phyloP scores from a whole-genome alignment of 2,329 filamentous ascomycete genomes.

The Byssothecium circinans region DNA sequence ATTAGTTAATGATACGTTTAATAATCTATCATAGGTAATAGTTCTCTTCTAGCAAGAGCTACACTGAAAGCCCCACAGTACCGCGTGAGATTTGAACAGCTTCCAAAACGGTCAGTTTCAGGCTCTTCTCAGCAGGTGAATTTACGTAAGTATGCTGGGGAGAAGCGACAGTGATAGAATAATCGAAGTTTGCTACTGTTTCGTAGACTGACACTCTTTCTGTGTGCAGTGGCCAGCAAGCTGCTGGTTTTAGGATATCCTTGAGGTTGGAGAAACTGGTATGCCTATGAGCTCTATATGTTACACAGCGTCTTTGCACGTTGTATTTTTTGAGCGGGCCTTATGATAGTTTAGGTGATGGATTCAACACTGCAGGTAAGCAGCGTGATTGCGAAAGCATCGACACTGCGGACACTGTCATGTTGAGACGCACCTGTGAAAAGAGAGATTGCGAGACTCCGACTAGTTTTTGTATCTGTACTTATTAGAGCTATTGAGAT shows the following conservation, averaged over 20 bases:
- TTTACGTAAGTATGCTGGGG: slow-evolving; percentile 16
- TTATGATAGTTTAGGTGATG: slow-evolving; percentile 53
- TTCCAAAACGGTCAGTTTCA: slow-evolving; percentile 9
- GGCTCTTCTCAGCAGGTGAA: slow-evolving; percentile 39
- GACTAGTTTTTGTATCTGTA: too few species aligned
- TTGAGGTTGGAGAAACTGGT: slow-evolving; percentile 42
- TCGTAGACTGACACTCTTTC: slow-evolving; percentile 40
- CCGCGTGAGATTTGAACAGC: slow-evolving; percentile 13
- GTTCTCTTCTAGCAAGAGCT: too few species aligned
- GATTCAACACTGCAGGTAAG: slow-evolving; percentile 37
- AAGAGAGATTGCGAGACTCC: too few species aligned
- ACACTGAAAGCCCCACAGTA: slow-evolving; percentile 17
- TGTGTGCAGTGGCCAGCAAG: slow-evolving; percentile 48
- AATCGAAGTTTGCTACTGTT: slow-evolving; percentile 37
- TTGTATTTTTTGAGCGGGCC: slow-evolving; percentile 44
- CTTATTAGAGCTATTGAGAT: too few species aligned
- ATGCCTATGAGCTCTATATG: slow-evolving; percentile 48
- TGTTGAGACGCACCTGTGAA: slow-evolving; percentile 18
- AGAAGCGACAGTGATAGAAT: slow-evolving; percentile 30
- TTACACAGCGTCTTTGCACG: slow-evolving; percentile 41
- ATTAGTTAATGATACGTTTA: too few species aligned
- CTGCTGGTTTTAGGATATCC: slow-evolving; percentile 13
- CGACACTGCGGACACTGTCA: neutral
- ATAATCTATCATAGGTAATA: too few species aligned
- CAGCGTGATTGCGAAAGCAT: neutral